These are phyloP conservation scores for Diaporthe citrichinensis DNA, from an alignment of 2,329 filamentous ascomycete species.

Conservation along the genomic window DNA sequence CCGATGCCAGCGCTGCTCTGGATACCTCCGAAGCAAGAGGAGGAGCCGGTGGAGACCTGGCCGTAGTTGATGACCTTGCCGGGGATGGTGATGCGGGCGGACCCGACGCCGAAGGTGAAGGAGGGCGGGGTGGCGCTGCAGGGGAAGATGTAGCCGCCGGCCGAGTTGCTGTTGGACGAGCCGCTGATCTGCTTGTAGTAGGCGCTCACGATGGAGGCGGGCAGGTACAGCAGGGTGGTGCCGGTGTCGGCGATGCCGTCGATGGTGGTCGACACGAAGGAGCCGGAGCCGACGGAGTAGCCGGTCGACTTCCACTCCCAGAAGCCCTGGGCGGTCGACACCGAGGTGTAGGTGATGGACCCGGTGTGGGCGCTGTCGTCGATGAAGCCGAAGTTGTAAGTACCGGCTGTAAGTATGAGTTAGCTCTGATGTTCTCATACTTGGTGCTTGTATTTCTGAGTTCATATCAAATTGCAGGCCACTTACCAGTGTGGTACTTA, in stretches of 20 bases:
- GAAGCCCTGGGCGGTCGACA: slow-evolving; percentile 69
- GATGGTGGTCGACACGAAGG: slow-evolving; percentile 51
- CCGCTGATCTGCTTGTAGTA: slow-evolving; percentile 65
- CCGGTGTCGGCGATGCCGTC: slow-evolving; percentile 68
- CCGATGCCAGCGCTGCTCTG: slow-evolving; percentile 43
- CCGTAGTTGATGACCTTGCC: slow-evolving; percentile 44
- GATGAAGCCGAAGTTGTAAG: slow-evolving; percentile 59
- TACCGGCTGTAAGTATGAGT: slow-evolving; percentile 40
- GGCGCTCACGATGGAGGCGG: slow-evolving; percentile 58
- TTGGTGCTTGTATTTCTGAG: neutral
- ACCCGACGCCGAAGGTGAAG: slow-evolving; percentile 44
- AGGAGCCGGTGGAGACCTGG: slow-evolving; percentile 31
- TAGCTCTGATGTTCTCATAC: neutral
- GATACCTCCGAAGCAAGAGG: slow-evolving; percentile 43
- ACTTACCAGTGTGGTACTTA: slow-evolving; percentile 48
- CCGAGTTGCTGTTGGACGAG: slow-evolving; percentile 50
- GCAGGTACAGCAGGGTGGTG: slow-evolving; percentile 67
- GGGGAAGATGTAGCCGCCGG: slow-evolving; percentile 43
- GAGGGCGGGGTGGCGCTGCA: slow-evolving; percentile 42
- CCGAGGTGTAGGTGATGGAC: slow-evolving; percentile 66
- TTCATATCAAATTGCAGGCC: neutral
- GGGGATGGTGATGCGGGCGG: slow-evolving; percentile 41
- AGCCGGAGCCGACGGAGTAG: slow-evolving; percentile 51
- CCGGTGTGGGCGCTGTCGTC: slow-evolving; percentile 69
- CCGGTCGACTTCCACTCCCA: slow-evolving; percentile 68